Conservation (phyloP, 768 basidiomycete genomes). For the Pisolithus orientalis region DNA sequence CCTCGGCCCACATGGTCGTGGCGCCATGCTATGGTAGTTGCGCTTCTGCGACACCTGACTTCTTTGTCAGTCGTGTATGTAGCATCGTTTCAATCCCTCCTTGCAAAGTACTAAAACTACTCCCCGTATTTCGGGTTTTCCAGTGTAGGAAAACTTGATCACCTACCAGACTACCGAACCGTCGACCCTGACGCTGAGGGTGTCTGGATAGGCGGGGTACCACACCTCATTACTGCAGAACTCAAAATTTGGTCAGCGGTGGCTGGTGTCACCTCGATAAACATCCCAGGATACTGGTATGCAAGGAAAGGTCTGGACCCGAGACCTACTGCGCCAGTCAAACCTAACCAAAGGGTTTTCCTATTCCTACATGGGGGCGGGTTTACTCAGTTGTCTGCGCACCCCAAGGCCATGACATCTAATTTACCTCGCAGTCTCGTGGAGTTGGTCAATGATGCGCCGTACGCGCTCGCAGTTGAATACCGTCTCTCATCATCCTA, state of each 20-base stretch:
- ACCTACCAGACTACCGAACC: constrained; percentile 7
- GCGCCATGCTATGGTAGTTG: neutral
- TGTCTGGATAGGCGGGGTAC: constrained; percentile 29
- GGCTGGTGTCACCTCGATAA: constrained; percentile 34
- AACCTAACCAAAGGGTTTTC: constrained; percentile 48
- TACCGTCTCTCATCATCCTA: constrained; percentile 57
- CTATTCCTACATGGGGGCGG: constrained; percentile 62
- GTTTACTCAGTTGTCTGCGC: constrained; percentile 48
- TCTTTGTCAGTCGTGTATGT: neutral
- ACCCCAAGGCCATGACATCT: constrained; percentile 45
- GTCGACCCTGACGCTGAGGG: constrained; percentile 11
- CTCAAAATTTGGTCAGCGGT: constrained; percentile 20
- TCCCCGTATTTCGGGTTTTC: no score
- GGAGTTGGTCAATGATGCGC: constrained; percentile 35
- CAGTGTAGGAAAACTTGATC: no score
- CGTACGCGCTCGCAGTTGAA: constrained; percentile 56
- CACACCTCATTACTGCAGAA: constrained; percentile 27
- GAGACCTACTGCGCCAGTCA: constrained; percentile 31
- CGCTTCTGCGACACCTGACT: neutral
- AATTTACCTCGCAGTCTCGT: constrained; percentile 43
- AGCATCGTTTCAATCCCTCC: constrained; percentile 15
- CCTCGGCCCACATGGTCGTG: neutral
- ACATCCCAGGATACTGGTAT: constrained; percentile 54
- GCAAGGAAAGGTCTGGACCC: constrained; percentile 34
- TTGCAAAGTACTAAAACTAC: no score